Percentiles rank a stretch among this genome's conserved stretches.
These are phyloP conservation scores for Phytophthora syringae DNA, from an alignment of 352 stramenopile genomes.

Conservation along the genomic window DNA sequence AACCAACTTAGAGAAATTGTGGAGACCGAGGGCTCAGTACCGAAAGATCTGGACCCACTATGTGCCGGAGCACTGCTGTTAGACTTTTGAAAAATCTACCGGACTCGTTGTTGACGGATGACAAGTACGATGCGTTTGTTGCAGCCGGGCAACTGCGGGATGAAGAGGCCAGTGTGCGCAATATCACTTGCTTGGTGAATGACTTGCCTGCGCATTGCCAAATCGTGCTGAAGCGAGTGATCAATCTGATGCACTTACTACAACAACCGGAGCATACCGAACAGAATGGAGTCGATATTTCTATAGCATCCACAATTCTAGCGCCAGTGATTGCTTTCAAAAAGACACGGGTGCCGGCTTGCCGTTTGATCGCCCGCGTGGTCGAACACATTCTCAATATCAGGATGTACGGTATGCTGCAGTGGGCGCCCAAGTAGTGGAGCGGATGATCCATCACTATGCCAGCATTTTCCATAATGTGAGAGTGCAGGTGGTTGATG, in stretches of 20 bases:
- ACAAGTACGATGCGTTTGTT: slow-evolving; percentile 87
- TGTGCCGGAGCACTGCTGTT: slow-evolving; percentile 73
- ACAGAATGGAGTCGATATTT: slow-evolving; percentile 73
- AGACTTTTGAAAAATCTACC: slow-evolving; percentile 85
- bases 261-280: slow-evolving; percentile 62
- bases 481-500: slow-evolving; percentile 66
- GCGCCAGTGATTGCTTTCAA: slow-evolving; percentile 84
- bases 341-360: slow-evolving; percentile 55
- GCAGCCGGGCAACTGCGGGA: slow-evolving; percentile 71
- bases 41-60: slow-evolving; percentile 66
- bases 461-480: slow-evolving; percentile 80
- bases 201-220: slow-evolving; percentile 73
- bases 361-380: slow-evolving; percentile 43
- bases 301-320: slow-evolving; percentile 63
- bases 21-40: slow-evolving; percentile 67
- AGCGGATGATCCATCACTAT: slow-evolving; percentile 82
- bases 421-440: slow-evolving; percentile 76
- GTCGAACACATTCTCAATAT: slow-evolving; percentile 60
- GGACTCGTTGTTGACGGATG: slow-evolving; percentile 73
- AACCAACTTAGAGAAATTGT: slow-evolving; percentile 79
- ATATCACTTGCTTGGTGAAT: slow-evolving; percentile 83
- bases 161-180: slow-evolving; percentile 77
- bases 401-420: slow-evolving; percentile 81
- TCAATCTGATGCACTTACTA: slow-evolving; percentile 72
- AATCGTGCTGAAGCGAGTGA: slow-evolving; percentile 75